These are phyloP conservation scores for Wickerhamiella alocasiicola DNA, from an alignment of 805 yeast genomes.

Conservation along the genomic window DNA sequence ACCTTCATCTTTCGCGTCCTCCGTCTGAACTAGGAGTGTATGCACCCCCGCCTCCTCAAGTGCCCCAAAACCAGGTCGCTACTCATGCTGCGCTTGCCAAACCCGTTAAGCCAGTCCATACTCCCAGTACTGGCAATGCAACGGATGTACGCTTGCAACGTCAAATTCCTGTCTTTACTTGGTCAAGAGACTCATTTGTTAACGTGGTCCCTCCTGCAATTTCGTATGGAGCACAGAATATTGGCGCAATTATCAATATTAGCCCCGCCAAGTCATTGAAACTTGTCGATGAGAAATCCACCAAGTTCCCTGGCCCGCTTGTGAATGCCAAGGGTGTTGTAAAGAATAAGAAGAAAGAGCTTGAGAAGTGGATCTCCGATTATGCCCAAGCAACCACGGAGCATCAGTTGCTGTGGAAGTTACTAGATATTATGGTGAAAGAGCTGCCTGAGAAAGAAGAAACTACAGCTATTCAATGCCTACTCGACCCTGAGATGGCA, in stretches of 20 bases:
- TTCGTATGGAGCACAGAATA: conserved; percentile 3
- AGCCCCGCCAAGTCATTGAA: not conserved
- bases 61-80: conserved; percentile 1
- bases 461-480: not conserved
- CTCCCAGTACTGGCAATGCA: not conserved
- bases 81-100: not conserved
- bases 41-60: not conserved
- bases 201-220: conserved; percentile 8
- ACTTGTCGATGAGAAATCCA: conserved; percentile 18
- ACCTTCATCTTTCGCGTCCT: conserved; percentile 8
- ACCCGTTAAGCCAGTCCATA: not conserved
- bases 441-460: conserved; percentile 11
- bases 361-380: conserved; percentile 54
- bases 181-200: conserved; percentile 8
- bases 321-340: conserved; percentile 30
- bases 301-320: conserved; percentile 58
- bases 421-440: conserved; percentile 15
- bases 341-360: conserved; percentile 51
- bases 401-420: conserved; percentile 13
- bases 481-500: conserved; percentile 10
- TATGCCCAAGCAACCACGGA: conserved; percentile 19
- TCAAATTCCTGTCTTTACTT: conserved; percentile 11
- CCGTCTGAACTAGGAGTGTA: conserved; percentile 7
- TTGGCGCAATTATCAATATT: conserved; percentile 2
- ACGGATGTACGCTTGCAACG: not conserved